Evolutionary conservation across 768 basidiomycete species (phyloP).

Genomic region (Pilatotrama ljubarskyi): DNA sequence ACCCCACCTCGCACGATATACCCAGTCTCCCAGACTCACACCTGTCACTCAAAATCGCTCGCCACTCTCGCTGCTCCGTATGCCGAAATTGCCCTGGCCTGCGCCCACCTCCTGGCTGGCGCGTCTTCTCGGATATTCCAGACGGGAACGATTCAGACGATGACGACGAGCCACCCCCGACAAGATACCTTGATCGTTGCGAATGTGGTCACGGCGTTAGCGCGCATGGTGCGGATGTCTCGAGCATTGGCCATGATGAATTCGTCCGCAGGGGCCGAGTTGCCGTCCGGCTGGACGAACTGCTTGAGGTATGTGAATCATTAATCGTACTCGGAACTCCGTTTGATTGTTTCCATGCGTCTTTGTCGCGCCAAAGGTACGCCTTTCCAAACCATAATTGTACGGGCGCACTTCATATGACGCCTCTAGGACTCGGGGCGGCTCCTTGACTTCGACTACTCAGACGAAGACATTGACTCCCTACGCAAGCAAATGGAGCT

Average conservation of each 20-base stretch:
- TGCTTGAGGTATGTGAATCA: slow-evolving; percentile 61
- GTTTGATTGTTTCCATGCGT: background rate
- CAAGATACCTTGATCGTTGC: slow-evolving; percentile 58
- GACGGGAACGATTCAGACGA: slow-evolving; percentile 74
- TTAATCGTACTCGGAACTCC: background rate
- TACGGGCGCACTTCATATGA: background rate
- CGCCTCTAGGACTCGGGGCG: slow-evolving; percentile 63
- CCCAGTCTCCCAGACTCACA: slow-evolving; percentile 49
- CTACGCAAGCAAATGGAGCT: slow-evolving; percentile 70
- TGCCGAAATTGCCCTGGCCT: slow-evolving; percentile 74
- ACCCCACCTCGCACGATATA: slow-evolving; percentile 61
- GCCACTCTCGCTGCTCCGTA: slow-evolving; percentile 69
- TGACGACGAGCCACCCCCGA: slow-evolving; percentile 47
- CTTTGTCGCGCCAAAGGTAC: background rate
- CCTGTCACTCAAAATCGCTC: slow-evolving; percentile 75
- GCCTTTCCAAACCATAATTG: background rate
- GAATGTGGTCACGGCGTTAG: slow-evolving; percentile 66
- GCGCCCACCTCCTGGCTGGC: slow-evolving; percentile 55
- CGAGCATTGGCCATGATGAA: slow-evolving; percentile 57
- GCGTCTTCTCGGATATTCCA: slow-evolving; percentile 53
- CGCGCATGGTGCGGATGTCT: slow-evolving; percentile 67
- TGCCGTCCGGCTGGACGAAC: slow-evolving; percentile 78
- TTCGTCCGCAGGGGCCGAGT: slow-evolving; percentile 71
- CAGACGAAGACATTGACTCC: slow-evolving; percentile 66
- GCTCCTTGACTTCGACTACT: slow-evolving; percentile 79